These are phyloP conservation scores for Chlorella variabilis DNA, from an alignment of 163 green algal species.

Conservation along the genomic window DNA sequence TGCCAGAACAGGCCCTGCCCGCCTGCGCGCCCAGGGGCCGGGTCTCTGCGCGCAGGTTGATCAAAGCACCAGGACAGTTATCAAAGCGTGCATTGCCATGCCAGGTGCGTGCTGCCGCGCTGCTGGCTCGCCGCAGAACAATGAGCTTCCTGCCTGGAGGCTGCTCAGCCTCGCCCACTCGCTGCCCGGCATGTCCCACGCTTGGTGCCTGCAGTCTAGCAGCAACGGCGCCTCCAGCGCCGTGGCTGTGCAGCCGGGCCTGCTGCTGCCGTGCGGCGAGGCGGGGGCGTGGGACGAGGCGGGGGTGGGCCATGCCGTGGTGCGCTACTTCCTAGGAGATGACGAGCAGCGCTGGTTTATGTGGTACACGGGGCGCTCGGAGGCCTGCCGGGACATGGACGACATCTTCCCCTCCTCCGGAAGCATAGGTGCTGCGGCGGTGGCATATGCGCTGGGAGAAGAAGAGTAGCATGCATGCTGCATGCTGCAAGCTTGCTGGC, in stretches of 20 bases:
- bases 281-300: slow-evolving; percentile 78
- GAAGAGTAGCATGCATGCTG: no score
- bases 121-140: no score
- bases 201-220: background rate
- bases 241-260: slow-evolving; percentile 19
- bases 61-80: no score
- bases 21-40: background rate
- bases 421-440: slow-evolving; percentile 55
- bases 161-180: no score
- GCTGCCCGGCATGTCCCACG: no score
- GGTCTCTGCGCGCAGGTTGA: background rate
- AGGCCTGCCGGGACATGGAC: slow-evolving; percentile 51
- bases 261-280: slow-evolving; percentile 43
- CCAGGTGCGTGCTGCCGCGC: slow-evolving; percentile 1
- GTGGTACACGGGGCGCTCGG: slow-evolving; percentile 87
- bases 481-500: background rate
- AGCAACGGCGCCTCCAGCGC: background rate
- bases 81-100: background rate
- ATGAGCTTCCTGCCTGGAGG: no score
- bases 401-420: slow-evolving; percentile 68
- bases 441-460: background rate
- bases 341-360: slow-evolving; percentile 94
- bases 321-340: slow-evolving; percentile 89
- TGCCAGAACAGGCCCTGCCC: background rate
- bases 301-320: slow-evolving; percentile 79